Evolutionary conservation across 768 basidiomycete genomes (phyloP).

Genomic region (Lentinula sp.): DNA sequence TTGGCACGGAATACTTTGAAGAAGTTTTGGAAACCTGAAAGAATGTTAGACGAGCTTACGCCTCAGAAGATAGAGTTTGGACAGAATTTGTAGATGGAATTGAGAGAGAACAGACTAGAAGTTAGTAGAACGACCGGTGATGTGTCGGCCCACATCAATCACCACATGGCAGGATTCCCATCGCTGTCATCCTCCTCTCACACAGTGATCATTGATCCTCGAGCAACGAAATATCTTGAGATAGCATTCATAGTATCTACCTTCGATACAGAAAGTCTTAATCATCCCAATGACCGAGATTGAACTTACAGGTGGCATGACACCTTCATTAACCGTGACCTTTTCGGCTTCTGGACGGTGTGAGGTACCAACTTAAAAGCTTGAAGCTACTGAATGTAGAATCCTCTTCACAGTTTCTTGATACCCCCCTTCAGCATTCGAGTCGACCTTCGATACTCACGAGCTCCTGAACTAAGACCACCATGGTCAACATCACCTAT

Average conservation of each 20-base stretch:
- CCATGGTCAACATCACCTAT: slow-evolving; percentile 13
- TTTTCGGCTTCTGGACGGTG: background rate
- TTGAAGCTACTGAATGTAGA: background rate
- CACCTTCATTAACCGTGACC: background rate
- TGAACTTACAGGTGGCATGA: background rate
- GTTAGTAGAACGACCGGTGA: too few species aligned
- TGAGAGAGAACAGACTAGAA: background rate
- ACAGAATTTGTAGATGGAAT: background rate
- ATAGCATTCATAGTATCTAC: background rate
- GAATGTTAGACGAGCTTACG: background rate
- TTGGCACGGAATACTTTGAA: background rate
- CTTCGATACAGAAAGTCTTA: background rate
- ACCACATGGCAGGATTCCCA: background rate
- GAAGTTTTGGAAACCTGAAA: background rate
- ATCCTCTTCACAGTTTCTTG: background rate
- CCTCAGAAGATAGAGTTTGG: background rate
- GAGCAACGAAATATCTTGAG: background rate
- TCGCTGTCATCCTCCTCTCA: background rate
- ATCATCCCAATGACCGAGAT: background rate
- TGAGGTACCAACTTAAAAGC: background rate
- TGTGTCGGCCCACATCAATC: background rate
- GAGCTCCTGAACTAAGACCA: background rate
- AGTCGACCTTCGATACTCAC: background rate
- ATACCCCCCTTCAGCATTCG: background rate
- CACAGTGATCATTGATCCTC: background rate